Base-by-base conservation (phyloP, 257 asterid genomes). In the Petunia axillaris region DNA sequence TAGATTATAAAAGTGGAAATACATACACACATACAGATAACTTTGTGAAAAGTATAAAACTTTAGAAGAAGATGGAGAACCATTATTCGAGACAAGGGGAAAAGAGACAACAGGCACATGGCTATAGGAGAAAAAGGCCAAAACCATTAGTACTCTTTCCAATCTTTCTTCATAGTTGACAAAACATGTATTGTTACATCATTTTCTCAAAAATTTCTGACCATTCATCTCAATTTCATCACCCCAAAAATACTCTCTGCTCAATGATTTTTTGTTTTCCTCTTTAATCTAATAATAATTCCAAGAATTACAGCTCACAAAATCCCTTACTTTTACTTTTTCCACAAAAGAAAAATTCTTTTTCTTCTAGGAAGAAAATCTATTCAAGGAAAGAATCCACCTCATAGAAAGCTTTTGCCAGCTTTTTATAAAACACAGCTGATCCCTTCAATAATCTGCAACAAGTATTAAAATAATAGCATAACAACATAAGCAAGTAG, bases 61-160 rank as follows among this genome's bases (percentile, higher is more conserved):
- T 80, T 79, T 65, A 46, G 81, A 82, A 83, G 83, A 82, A 87
- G 82, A 53, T 63, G 82, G 71, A 76, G 84, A 73, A 83, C 46
- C 82, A 87, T 83, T 85, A 84, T 86, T 84, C 88, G 63, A 89
- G 84, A 84, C 79, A 86, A 70, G 75, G 74, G 79, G 86, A 86
- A 87, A 88, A 84, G 78, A 83, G 88, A 87, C 90, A 86, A 84
- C 78, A 82, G 38, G 89, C 96, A 92, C 96, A 90, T 90, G 93
- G 92, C 86, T 81, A 84, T 77, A 79, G 82, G 88, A 85, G 75
- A 81, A 84, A 82, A 86, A 83, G 80, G 79, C 90, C 94, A 89
- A 88, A 85, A 84, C 55, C 79, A 64, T 81, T 80, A 63, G 63
- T 86, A 84, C 77, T 83, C 81, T 84, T 41, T 76, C 84, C 75